Evolutionary conservation across 257 asterid genomes (phyloP), one percentile per base, ranked within the genome.

Genomic region (Nicotiana noctiflora): DNA sequence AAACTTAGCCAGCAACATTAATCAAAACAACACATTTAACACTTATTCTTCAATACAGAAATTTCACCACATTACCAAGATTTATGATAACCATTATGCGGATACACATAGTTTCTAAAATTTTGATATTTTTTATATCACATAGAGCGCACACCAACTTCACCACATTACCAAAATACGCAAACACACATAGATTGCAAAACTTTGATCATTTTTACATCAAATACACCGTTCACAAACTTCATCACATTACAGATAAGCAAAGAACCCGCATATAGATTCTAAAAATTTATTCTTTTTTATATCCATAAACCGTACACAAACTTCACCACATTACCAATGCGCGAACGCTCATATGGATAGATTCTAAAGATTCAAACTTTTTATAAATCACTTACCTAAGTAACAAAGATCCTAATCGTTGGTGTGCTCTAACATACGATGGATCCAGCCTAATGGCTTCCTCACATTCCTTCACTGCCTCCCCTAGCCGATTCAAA

Each of bases 401-500:
- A 82, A 90, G 84, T 81, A 88, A 84, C 78, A 93, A 72, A 65
- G 92, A 90, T 80, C 94, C 97, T 80, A 93, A 85, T 4, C 94
- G 94, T 52, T 89, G 91, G 86, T 90, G 94, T 6, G 97, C 94
- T 83, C 89, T 83, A 29, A 86, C 90, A 76, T 91, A 93, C 23
- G 90, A 84, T 18, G 96, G 96, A 89, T 90, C 91, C 88, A 90
- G 81, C 84, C 86, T 80, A 81, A 90, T 86, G 11, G 97, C 96
- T 85, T 90, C 93, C 80, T 87, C 94, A 68, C 94, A 93, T 80
- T 91, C 97, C 80, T 75, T 85, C 59, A 86, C 89, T 4, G 97
- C 96, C 77, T 91, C 94, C 9, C 31, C 82, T 75, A 88, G 76
- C 23, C 87, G 87, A 80, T 77, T 84, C 13, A 93, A 53, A 18